Conservation (phyloP, 805 yeast genomes). For the Saccharomycopsis schoenii region DNA sequence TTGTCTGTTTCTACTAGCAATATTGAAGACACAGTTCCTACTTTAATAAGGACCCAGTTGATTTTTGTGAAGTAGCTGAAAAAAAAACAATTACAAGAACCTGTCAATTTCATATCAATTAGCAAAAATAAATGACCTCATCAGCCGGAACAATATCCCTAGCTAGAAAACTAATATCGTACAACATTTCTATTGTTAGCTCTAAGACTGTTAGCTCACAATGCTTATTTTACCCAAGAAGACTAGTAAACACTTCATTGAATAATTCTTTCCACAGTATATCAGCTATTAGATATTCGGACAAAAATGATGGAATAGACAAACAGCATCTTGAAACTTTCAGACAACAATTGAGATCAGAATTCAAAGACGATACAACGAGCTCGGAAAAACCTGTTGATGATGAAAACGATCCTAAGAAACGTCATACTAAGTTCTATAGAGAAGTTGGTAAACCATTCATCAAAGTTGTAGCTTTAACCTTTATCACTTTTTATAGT, state of each 20-base stretch:
- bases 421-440: slow-evolving; percentile 28
- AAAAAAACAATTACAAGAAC: too few relatives aligned
- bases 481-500: slow-evolving; percentile 38
- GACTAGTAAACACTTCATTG: background rate
- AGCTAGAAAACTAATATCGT: background rate
- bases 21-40: background rate
- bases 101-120: too few relatives aligned
- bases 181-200: background rate
- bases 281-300: background rate
- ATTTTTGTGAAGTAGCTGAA: too few relatives aligned
- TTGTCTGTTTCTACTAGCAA: background rate
- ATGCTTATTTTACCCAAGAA: background rate
- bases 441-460: slow-evolving; percentile 38
- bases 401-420: background rate
- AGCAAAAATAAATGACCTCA: background rate
- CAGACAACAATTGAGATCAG: slow-evolving; percentile 8
- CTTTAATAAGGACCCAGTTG: too few relatives aligned
- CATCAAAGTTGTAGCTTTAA: slow-evolving; percentile 33
- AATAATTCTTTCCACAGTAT: background rate
- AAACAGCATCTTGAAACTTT: slow-evolving; percentile 7
- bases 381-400: background rate
- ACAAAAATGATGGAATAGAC: background rate
- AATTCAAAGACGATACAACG: background rate
- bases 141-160: background rate
- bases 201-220: background rate